phyloP scores from a whole-genome alignment of 73 alveolate genomes.

The Tetrahymena borealis region DNA sequence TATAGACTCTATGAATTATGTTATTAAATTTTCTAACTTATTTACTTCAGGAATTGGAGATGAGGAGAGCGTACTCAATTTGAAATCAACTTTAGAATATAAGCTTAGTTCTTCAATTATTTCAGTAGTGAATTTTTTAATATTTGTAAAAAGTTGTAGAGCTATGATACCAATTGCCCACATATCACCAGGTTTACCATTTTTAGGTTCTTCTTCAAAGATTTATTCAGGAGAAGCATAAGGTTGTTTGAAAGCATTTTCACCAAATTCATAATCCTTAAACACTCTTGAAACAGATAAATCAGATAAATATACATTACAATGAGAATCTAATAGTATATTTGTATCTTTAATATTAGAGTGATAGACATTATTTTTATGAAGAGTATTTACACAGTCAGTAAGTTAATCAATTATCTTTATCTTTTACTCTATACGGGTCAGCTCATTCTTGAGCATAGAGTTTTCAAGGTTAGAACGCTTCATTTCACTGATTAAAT shows the following conservation, averaged over 20 bases:
- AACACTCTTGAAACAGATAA: neutral
- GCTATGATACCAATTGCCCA: neutral
- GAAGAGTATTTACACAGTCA: neutral
- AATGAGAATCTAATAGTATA: neutral
- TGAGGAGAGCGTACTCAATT: neutral
- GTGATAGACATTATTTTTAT: neutral
- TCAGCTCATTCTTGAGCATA: neutral
- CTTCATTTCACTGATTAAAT: neutral
- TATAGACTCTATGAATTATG: neutral
- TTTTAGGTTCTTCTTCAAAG: neutral
- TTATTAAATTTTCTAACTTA: neutral
- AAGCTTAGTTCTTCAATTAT: neutral
- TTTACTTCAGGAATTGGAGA: neutral
- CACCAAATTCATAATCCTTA: neutral
- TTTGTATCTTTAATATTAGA: neutral
- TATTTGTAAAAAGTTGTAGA: neutral
- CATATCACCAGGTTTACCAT: neutral
- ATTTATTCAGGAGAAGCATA: neutral
- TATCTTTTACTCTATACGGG: neutral
- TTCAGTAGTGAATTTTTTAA: neutral
- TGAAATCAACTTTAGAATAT: neutral
- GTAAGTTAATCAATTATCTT: neutral
- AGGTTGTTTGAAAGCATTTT: neutral
- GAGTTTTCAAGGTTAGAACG: neutral
- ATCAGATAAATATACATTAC: neutral